phyloP scores from a whole-genome alignment of 2,329 filamentous ascomycete genomes.

The Hypoxylon sp. region DNA sequence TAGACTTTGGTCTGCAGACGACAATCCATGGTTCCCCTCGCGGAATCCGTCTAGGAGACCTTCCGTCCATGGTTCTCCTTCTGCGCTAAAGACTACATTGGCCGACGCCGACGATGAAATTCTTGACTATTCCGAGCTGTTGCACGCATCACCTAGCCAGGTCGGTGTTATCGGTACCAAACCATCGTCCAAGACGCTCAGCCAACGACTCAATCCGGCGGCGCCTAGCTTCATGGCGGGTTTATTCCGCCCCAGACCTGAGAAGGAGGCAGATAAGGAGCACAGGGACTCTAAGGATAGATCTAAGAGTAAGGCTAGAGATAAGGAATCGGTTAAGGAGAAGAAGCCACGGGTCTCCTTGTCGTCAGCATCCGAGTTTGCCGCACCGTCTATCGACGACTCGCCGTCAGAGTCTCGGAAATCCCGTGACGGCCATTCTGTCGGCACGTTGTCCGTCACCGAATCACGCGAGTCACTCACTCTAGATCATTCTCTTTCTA shows the following conservation, averaged over 20 bases:
- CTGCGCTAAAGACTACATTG: slow-evolving; percentile 69
- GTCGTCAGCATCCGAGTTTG: slow-evolving; percentile 57
- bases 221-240: slow-evolving; percentile 88
- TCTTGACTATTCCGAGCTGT: slow-evolving; percentile 67
- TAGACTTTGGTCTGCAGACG: slow-evolving; percentile 75
- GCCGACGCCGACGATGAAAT: slow-evolving; percentile 75
- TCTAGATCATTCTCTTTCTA: slow-evolving; percentile 68
- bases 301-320: slow-evolving; percentile 56
- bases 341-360: slow-evolving; percentile 56
- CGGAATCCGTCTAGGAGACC: slow-evolving; percentile 83
- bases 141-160: slow-evolving; percentile 67
- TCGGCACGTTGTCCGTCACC: slow-evolving; percentile 70
- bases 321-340: slow-evolving; percentile 56
- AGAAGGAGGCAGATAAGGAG: slow-evolving; percentile 54
- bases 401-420: slow-evolving; percentile 66
- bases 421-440: slow-evolving; percentile 68
- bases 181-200: slow-evolving; percentile 66
- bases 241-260: slow-evolving; percentile 65
- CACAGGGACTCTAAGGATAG: slow-evolving; percentile 52
- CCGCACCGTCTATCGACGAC: slow-evolving; percentile 57
- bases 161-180: slow-evolving; percentile 84
- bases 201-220: slow-evolving; percentile 81
- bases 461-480: slow-evolving; percentile 71
- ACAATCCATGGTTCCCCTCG: slow-evolving; percentile 62
- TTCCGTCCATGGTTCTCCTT: slow-evolving; percentile 82